These are phyloP conservation scores for Albugo candida DNA, from an alignment of 352 stramenopile genomes.

Conservation along the genomic window DNA sequence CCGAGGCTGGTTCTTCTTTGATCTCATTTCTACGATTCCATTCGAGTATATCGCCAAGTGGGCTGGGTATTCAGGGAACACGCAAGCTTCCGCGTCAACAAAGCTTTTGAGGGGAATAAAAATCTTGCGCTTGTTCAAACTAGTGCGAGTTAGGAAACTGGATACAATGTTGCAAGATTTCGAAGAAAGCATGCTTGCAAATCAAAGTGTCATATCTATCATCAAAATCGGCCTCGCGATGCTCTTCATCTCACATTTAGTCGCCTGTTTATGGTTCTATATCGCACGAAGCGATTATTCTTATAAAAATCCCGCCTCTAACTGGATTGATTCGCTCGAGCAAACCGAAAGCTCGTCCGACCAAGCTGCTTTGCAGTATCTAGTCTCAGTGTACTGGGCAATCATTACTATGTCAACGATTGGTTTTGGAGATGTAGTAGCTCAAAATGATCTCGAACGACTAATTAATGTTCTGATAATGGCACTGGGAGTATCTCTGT, in stretches of 20 bases:
- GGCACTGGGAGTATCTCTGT: constrained; percentile 66
- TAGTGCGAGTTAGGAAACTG: constrained; percentile 77
- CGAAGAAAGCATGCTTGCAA: constrained; percentile 67
- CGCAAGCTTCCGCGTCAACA: constrained; percentile 30
- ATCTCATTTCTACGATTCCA: constrained; percentile 72
- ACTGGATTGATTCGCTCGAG: constrained; percentile 42
- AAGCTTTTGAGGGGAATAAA: constrained; percentile 69
- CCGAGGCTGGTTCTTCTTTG: constrained; percentile 56
- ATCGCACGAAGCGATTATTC: constrained; percentile 14
- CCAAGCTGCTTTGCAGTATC: constrained; percentile 49
- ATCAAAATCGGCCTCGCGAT: constrained; percentile 55
- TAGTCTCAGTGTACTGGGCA: constrained; percentile 83
- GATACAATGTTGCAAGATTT: constrained; percentile 63
- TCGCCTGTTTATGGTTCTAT: constrained; percentile 80
- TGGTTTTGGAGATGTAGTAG: constrained; percentile 61
- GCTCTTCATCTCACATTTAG: constrained; percentile 80
- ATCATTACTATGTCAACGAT: constrained; percentile 86
- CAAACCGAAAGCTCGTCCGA: constrained; percentile 10
- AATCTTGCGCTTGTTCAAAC: constrained; percentile 73
- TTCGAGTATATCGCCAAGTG: constrained; percentile 34
- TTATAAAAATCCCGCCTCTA: constrained; percentile 5
- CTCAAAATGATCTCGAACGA: constrained; percentile 40
- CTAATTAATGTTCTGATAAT: constrained; percentile 58
- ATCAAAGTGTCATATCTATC: constrained; percentile 66
- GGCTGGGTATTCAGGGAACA: constrained; percentile 6